Percentiles rank a stretch among this genome's conserved stretches.
phyloP scores from a whole-genome alignment of 371 early-diverging fungal species.

The Saksenaea oblongispora region DNA sequence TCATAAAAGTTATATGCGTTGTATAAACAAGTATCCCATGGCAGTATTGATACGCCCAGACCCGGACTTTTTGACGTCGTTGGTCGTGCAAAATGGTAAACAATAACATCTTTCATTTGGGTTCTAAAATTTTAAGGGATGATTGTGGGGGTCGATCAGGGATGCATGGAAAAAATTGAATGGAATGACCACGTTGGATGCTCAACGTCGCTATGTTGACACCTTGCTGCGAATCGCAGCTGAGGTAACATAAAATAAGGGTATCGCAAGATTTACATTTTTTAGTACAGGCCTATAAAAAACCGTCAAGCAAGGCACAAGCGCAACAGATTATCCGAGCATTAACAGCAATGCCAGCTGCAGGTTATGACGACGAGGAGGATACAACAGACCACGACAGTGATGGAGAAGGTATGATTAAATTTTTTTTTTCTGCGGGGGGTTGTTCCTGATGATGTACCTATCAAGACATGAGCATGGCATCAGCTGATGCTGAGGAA shows the following conservation, averaged over 20 bases:
- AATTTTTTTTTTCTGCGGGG: neutral
- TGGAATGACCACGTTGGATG: constrained; percentile 26
- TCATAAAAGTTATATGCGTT: constrained; percentile 40
- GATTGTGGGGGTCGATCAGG: constrained; percentile 16
- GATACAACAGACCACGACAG: constrained; percentile 20
- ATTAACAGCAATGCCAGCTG: constrained; percentile 32
- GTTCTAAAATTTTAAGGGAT: neutral
- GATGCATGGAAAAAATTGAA: constrained; percentile 39
- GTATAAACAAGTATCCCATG: constrained; percentile 48
- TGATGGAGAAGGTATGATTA: neutral
- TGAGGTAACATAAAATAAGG: constrained; percentile 20
- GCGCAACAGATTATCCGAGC: constrained; percentile 50
- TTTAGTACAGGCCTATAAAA: constrained; percentile 33
- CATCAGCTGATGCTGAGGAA: constrained; percentile 30
- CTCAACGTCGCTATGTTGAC: constrained; percentile 36
- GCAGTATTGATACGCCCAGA: constrained; percentile 35
- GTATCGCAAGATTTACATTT: neutral
- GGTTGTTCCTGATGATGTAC: neutral
- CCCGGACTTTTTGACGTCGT: constrained; percentile 54
- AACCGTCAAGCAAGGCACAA: constrained; percentile 40
- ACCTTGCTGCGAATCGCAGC: constrained; percentile 26
- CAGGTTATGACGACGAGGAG: constrained; percentile 19
- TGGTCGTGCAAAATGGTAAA: constrained; percentile 51
- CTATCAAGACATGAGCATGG: constrained; percentile 14
- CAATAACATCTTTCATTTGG: constrained; percentile 1